Evolutionary conservation across 768 basidiomycete species (phyloP).

Genomic region (Mycena amicta): DNA sequence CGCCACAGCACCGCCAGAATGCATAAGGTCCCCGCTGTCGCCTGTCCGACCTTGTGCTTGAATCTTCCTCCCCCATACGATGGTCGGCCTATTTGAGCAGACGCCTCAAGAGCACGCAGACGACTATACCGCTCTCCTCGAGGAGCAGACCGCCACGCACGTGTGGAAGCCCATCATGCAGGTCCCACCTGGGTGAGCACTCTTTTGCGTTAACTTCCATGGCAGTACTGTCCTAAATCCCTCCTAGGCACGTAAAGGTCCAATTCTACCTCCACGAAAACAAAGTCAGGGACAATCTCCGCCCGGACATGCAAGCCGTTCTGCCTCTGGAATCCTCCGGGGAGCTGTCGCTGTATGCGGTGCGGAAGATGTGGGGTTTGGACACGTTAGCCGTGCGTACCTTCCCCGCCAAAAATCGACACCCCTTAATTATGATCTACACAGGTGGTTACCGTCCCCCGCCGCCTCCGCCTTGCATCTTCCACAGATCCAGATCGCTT

Average conservation of each 20-base stretch:
- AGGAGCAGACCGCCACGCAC: constrained; percentile 3
- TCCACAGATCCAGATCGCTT: constrained; percentile 13
- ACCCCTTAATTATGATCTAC: too few relatives aligned
- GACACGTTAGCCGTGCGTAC: constrained; percentile 13
- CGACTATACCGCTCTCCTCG: neutral
- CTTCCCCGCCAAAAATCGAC: neutral
- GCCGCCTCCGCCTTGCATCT: constrained; percentile 9
- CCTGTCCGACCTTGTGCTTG: neutral
- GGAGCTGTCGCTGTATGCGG: constrained; percentile 6
- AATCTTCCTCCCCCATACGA: neutral
- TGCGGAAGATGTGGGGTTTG: constrained; percentile 15
- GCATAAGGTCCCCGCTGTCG: neutral
- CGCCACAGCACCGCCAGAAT: too few relatives aligned
- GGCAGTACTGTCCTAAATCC: too few relatives aligned
- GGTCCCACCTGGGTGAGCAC: constrained; percentile 13
- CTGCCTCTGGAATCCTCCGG: constrained; percentile 9
- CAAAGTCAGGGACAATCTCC: constrained; percentile 11
- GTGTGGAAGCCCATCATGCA: constrained; percentile 9
- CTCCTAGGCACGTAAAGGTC: constrained; percentile 7
- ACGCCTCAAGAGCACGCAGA: constrained; percentile 15
- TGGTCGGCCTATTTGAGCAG: constrained; percentile 6
- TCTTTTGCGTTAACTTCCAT: neutral
- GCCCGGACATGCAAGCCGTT: constrained; percentile 16
- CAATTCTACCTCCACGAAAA: constrained; percentile 11
- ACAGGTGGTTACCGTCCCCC: constrained; percentile 10